These are phyloP conservation scores for Pichia inconspicua DNA, from an alignment of 1,139 yeast species.

Conservation along the genomic window DNA sequence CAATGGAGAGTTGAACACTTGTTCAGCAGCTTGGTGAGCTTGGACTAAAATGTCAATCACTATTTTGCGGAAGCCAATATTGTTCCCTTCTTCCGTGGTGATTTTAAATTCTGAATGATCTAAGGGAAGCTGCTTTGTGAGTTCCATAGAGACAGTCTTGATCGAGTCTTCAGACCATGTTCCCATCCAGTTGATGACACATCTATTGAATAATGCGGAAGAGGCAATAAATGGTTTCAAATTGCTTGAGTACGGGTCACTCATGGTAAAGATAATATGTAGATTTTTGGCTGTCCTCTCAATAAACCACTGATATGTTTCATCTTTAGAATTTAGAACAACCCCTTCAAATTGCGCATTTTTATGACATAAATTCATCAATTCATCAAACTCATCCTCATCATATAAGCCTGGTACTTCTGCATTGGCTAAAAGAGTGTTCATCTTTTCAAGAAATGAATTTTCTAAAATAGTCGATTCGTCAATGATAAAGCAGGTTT, in stretches of 20 bases:
- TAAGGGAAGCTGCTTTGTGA: constrained; percentile 37
- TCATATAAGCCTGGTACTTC: constrained; percentile 88
- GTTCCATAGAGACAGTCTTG: constrained; percentile 40
- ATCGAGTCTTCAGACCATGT: constrained; percentile 58
- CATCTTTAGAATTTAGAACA: constrained; percentile 62
- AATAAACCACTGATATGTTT: constrained; percentile 69
- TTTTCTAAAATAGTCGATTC: constrained; percentile 74
- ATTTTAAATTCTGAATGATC: constrained; percentile 37
- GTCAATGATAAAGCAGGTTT: constrained; percentile 67
- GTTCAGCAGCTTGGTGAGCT: constrained; percentile 32
- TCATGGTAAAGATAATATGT: constrained; percentile 77
- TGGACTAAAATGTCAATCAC: constrained; percentile 38
- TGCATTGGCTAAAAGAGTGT: constrained; percentile 82
- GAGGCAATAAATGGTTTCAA: constrained; percentile 50
- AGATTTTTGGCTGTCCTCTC: constrained; percentile 59
- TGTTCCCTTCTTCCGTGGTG: constrained; percentile 26
- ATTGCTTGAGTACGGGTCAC: constrained; percentile 37
- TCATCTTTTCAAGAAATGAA: constrained; percentile 84
- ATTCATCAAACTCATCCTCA: constrained; percentile 54
- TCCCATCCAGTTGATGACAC: constrained; percentile 88
- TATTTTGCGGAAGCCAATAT: constrained; percentile 36
- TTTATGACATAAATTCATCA: constrained; percentile 53
- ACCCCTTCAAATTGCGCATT: constrained; percentile 56
- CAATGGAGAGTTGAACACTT: background rate
- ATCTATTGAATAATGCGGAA: constrained; percentile 86